Evolutionary conservation across 352 stramenopile genomes (phyloP), one percentile per base, ranked within the genome.

Genomic region (Globisporangium mamillatum): DNA sequence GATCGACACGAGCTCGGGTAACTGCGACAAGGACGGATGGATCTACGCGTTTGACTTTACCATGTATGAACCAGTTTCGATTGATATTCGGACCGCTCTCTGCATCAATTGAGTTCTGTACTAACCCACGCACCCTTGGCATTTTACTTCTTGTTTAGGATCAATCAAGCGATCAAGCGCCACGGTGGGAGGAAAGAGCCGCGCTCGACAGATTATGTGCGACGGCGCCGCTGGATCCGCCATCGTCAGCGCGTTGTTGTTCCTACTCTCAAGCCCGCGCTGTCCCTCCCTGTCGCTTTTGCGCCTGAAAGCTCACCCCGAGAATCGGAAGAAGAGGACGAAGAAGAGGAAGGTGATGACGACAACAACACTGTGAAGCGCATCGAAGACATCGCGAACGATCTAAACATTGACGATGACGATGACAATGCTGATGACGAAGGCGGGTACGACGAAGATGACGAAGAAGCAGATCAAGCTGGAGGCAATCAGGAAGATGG

Each of bases 1-100:
- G 1, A 55, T 92, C 4, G 86, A 94, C 58, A 78, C 75, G 60
- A 70, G 44, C 1, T 79, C 81, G 1, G 74, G 67, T 22, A 84
- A 86, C 3, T 89, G 84, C 59, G 84, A 93, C 58, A 63, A 65
- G 4, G 79, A 93, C 24, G 86, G 86, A 10, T 94, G 86, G 86
- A 78, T 82, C 12, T 94, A 92, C 66, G 86, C 82, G 27, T 89
- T 92, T 34, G 84, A 94, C 66, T 94, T 94, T 64, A 81, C 80
- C 24, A 89, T 87, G 78, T 84, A 78, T 9, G 67, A 2, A 14
- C 9, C 10, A 44, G 14, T 54, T 20, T 6, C n/a, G 20, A 59
- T 18, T 38, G 12, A 32, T 48, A 25, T 34, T 34, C 25, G 29
- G 9, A 4, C 22, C 6, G 12, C 6, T 41, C 29, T 9, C 2